Percentiles rank a stretch among this genome's conserved stretches.
phyloP scores from a whole-genome alignment of 2,329 filamentous ascomycete genomes.

The Diaporthe sp. region DNA sequence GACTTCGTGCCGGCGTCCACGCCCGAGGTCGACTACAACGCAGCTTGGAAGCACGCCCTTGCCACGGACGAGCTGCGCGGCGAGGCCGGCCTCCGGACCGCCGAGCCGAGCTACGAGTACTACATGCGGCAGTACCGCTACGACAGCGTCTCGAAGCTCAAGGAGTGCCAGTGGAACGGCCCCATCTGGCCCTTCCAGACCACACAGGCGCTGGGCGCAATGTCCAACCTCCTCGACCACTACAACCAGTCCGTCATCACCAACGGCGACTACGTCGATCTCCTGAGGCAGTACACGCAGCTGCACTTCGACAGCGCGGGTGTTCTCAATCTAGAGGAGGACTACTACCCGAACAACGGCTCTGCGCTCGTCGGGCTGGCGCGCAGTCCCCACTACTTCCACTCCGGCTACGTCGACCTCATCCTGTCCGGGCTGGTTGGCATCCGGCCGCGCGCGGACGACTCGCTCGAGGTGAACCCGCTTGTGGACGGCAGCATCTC shows the following conservation, averaged over 20 bases:
- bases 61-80: conserved; percentile 46
- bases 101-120: conserved; percentile 59
- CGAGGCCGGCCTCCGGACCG: conserved; percentile 54
- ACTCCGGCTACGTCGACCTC: conserved; percentile 59
- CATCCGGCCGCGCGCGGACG: conserved; percentile 55
- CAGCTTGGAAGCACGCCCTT: conserved; percentile 54
- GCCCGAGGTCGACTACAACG: conserved; percentile 48
- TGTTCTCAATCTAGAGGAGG: conserved; percentile 56
- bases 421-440: conserved; percentile 58
- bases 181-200: conserved; percentile 60
- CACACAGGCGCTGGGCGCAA: conserved; percentile 55
- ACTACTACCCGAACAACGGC: conserved; percentile 59
- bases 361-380: conserved; percentile 57
- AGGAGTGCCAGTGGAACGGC: conserved; percentile 62
- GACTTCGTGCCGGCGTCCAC: conserved; percentile 56
- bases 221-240: conserved; percentile 59
- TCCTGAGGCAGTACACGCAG: conserved; percentile 56
- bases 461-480: conserved; percentile 57
- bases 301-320: conserved; percentile 56
- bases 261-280: conserved; percentile 52
- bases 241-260: conserved; percentile 52
- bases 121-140: conserved; percentile 61
- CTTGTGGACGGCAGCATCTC: conserved; percentile 51
- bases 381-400: conserved; percentile 60
- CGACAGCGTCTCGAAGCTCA: conserved; percentile 47